Evolutionary conservation across 2,329 filamentous ascomycete species (phyloP).

Genomic region (Colletotrichum caudatum): DNA sequence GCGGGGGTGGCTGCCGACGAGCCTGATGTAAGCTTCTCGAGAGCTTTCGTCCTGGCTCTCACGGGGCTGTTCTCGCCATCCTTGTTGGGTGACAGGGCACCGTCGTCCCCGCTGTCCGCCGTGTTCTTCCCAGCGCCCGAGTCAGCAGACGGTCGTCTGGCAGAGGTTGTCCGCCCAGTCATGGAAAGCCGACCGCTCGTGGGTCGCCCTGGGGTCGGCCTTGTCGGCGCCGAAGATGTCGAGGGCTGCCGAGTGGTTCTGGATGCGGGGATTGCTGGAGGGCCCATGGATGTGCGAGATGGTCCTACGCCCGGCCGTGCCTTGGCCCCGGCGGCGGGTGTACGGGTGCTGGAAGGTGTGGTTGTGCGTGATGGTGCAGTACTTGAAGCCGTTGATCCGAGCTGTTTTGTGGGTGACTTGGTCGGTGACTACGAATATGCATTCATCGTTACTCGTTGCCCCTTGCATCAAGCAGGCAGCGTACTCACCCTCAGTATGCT

Average conservation of each 20-base stretch:
- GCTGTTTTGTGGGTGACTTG: constrained; percentile 83
- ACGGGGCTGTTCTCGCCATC: constrained; percentile 66
- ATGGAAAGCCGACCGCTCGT: constrained; percentile 57
- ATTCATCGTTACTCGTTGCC: constrained; percentile 28
- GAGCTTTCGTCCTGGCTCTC: constrained; percentile 60
- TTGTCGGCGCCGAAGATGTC: constrained; percentile 52
- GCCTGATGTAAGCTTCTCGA: constrained; percentile 63
- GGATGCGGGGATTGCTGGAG: constrained; percentile 65
- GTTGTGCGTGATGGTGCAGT: constrained; percentile 71
- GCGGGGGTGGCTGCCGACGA: constrained; percentile 49
- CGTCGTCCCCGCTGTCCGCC: constrained; percentile 52
- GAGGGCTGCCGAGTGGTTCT: constrained; percentile 60
- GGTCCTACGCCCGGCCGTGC: constrained; percentile 67
- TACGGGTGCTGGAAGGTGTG: constrained; percentile 70
- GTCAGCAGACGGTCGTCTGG: constrained; percentile 61
- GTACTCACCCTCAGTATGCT: constrained; percentile 66
- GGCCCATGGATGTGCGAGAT: constrained; percentile 75
- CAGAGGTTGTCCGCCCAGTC: constrained; percentile 51
- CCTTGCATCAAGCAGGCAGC: neutral
- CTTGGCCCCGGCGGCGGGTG: constrained; percentile 59
- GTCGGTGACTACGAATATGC: constrained; percentile 71
- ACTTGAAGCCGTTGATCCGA: constrained; percentile 67
- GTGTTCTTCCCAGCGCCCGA: constrained; percentile 57
- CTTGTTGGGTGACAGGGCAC: constrained; percentile 60
- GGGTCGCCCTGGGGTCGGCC: constrained; percentile 52